phyloP scores from a whole-genome alignment of 768 basidiomycete genomes.

The Podaxis sp. region DNA sequence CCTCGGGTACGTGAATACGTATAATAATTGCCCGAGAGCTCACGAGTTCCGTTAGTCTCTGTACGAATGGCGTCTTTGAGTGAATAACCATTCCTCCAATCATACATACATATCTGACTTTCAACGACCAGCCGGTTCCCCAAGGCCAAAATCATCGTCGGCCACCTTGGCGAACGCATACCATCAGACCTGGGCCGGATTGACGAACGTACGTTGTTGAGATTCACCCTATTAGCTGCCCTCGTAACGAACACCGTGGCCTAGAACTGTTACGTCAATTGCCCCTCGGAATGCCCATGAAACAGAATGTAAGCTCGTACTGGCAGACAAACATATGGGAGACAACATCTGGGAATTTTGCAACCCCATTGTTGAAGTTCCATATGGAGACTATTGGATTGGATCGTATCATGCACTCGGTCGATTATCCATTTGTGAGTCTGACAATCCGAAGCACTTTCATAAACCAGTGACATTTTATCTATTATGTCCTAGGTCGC shows the following conservation, averaged over 20 bases:
- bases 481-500: slow-evolving; percentile 14
- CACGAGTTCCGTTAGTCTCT: slow-evolving; percentile 18
- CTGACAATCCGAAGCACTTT: neutral
- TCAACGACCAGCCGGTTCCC: slow-evolving; percentile 33
- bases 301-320: slow-evolving; percentile 31
- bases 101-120: neutral
- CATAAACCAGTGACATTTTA: neutral
- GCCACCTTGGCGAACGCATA: slow-evolving; percentile 38
- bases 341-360: slow-evolving; percentile 38
- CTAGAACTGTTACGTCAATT: slow-evolving; percentile 27
- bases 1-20: slow-evolving; percentile 22
- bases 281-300: slow-evolving; percentile 31
- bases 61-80: slow-evolving; percentile 37
- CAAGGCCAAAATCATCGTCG: slow-evolving; percentile 34
- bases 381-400: slow-evolving; percentile 36
- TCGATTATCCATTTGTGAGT: slow-evolving; percentile 32
- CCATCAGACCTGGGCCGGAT: slow-evolving; percentile 37
- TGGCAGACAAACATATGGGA: slow-evolving; percentile 36
- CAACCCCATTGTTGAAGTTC: slow-evolving; percentile 32
- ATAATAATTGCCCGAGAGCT: neutral
- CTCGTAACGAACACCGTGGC: neutral
- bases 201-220: slow-evolving; percentile 27
- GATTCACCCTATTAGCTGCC: neutral
- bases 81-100: slow-evolving; percentile 24
- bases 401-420: slow-evolving; percentile 36